Base-by-base conservation (phyloP, 495 filamentous ascomycete species). In the Penicillium diatomitis region DNA sequence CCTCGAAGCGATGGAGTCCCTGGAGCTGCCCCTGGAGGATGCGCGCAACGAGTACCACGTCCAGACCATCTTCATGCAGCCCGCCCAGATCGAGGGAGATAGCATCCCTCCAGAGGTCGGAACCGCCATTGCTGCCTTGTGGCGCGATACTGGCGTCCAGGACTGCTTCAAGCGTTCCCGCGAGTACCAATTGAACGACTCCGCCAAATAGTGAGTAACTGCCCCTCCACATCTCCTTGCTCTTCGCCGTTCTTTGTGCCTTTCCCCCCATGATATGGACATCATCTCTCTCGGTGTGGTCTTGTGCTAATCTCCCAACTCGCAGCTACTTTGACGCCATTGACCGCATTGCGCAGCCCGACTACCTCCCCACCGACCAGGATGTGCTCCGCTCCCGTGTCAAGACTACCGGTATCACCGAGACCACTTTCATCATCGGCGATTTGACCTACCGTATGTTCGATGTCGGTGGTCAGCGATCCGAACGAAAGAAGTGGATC, bases 401-500 rank as follows among this genome's bases (percentile, higher is more conserved):
- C 69, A 95, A 95, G 82, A 99, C 92, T 28, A 99, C 92, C 43
- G 94, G 92, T 82, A 97, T 99, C 62, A 99, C 89, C 11, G 92
- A 99, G 72, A 97, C 92, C 12, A 92, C 90, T 40, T 99, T 99
- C 72, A 91, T 95, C 63, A 94, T 97, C 55, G 94, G 92, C 52
- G 89, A 96, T 60, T 73, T 99, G 61, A 97, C 90, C 32, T 99
- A 96, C 73, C 84, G 94, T 48, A 99, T 99, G 92, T 97, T 97
- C 73, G 92, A 99, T 66, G 92, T 99, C 32, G 92, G 92, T 77
- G 92, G 92, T 60, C 92, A 97, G 71, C 85, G 92, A 58, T 97
- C 94, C 2, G 92, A 99, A 71, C 86, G 92, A 55, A 99, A 99
- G 85, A 99, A 99, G 84, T 99, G 92, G 92, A 99, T 99, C 51